These are phyloP conservation scores for Colletotrichum musae DNA, from an alignment of 2,329 filamentous ascomycete species.

Conservation along the genomic window DNA sequence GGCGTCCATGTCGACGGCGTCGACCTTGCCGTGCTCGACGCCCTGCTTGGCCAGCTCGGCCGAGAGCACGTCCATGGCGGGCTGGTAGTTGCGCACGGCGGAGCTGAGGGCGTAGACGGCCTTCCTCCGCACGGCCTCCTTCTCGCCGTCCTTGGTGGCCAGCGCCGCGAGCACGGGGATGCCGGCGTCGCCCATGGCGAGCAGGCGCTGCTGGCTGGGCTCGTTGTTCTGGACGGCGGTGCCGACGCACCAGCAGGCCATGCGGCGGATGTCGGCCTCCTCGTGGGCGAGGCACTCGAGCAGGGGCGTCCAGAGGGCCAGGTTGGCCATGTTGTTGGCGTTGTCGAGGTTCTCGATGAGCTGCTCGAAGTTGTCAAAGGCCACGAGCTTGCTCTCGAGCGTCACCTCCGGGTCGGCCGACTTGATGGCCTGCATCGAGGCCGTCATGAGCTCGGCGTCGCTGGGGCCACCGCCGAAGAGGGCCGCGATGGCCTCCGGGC, in stretches of 20 bases:
- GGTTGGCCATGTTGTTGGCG: slow-evolving; percentile 88
- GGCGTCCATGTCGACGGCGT: slow-evolving; percentile 89
- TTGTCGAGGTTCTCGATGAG: slow-evolving; percentile 95
- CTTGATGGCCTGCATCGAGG: slow-evolving; percentile 83
- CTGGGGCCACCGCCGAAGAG: slow-evolving; percentile 88
- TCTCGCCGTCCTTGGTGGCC: slow-evolving; percentile 71
- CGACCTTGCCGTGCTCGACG: slow-evolving; percentile 72
- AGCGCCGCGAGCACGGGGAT: slow-evolving; percentile 79
- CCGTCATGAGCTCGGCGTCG: slow-evolving; percentile 93
- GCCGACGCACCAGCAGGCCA: slow-evolving; percentile 94
- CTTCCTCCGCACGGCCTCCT: slow-evolving; percentile 82
- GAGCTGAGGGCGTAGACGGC: slow-evolving; percentile 91
- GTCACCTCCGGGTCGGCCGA: slow-evolving; percentile 72
- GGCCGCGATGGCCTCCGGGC: slow-evolving; percentile 78
- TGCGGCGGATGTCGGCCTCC: slow-evolving; percentile 81
- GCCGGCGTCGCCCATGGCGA: slow-evolving; percentile 70
- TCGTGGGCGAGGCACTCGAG: slow-evolving; percentile 77
- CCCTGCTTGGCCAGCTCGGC: slow-evolving; percentile 72
- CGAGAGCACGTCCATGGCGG: slow-evolving; percentile 79
- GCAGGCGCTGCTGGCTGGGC: slow-evolving; percentile 81
- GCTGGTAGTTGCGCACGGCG: slow-evolving; percentile 90
- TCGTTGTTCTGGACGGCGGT: slow-evolving; percentile 98
- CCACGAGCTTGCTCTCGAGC: slow-evolving; percentile 83
- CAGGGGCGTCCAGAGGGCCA: slow-evolving; percentile 87
- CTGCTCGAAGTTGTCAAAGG: slow-evolving; percentile 96